Base-by-base conservation (phyloP, 768 basidiomycete genomes). In the Collybiopsis confluens region DNA sequence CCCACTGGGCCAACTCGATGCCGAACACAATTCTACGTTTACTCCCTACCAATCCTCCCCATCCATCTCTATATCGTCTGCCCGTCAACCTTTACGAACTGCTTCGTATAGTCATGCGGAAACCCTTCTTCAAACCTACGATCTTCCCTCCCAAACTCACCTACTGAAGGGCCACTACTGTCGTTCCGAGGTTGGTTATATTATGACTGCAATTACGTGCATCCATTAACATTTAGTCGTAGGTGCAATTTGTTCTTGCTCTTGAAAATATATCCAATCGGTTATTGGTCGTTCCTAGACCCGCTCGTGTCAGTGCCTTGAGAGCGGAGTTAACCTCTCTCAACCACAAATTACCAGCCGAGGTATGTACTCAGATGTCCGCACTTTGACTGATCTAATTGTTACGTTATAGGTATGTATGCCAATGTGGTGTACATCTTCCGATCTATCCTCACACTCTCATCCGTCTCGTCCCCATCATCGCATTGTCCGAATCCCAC, bases 321-420 rank as follows among this genome's bases (percentile, higher is more conserved):
- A 77, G 97, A 64, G 97, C 97, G 28, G 97, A 98, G 66, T 70
- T 99, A 61, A 99, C 97, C 4, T 86, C 88, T 16, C 73, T 99
- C 51, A 99, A 99, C 64, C 96, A 99, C 65, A 91, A 89, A 65
- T 80, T 99, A 27, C 97, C 97, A 13, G 92, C 97, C 2, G 97
- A 98, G 78, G 95, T 92, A 69, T 67, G n/a, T n/a, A n/a, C n/a
- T n/a, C n/a, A n/a, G n/a, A n/a, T n/a, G 64, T 62, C 1, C 13
- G 2, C 27, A 38, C 30, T 33, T 37, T 26, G 55, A 13, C 45
- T 40, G n/a, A 51, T 21, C 18, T 35, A 40, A 20, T 42, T 23
- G 5, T 26, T 36, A 8, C 10, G 47, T 37, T 59, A 20, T 21
- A 92, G 89, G 81, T 92, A 15, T 92, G 90, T 65, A 88, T 92